Evolutionary conservation across 192 early-diverging fungal species (phyloP).

Genomic region (Coemansia pectinata): DNA sequence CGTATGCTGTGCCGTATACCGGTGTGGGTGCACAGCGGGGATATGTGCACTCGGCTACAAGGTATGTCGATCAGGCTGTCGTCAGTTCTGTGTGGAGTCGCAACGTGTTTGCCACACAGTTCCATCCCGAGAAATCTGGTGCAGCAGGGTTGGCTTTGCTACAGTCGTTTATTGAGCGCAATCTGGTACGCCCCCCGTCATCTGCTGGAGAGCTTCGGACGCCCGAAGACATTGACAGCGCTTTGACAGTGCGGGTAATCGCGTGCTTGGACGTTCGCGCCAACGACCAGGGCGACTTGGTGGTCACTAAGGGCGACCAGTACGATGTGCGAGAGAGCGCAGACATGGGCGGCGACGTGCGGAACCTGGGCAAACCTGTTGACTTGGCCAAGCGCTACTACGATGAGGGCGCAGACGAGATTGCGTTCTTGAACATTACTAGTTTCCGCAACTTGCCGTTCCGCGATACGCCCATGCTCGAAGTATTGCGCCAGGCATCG

Average conservation of each 20-base stretch:
- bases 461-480: constrained; percentile 91
- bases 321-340: constrained; percentile 91
- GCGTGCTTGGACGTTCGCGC: constrained; percentile 96
- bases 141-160: constrained; percentile 82
- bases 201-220: background rate
- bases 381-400: constrained; percentile 91
- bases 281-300: constrained; percentile 96
- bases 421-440: constrained; percentile 98
- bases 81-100: constrained; percentile 77
- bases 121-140: constrained; percentile 99
- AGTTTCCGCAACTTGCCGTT: constrained; percentile 93
- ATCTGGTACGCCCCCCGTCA: constrained; percentile 30
- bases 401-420: constrained; percentile 95
- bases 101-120: constrained; percentile 97
- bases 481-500: constrained; percentile 84
- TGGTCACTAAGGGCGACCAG: constrained; percentile 99
- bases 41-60: constrained; percentile 80
- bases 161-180: constrained; percentile 72
- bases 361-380: constrained; percentile 97
- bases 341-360: constrained; percentile 64
- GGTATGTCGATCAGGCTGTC: constrained; percentile 87
- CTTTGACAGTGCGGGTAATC: constrained; percentile 87
- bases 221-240: constrained; percentile 45
- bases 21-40: constrained; percentile 56
- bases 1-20: constrained; percentile 77